Base-by-base conservation (phyloP, 2,329 filamentous ascomycete species). In the Alternaria sp. region DNA sequence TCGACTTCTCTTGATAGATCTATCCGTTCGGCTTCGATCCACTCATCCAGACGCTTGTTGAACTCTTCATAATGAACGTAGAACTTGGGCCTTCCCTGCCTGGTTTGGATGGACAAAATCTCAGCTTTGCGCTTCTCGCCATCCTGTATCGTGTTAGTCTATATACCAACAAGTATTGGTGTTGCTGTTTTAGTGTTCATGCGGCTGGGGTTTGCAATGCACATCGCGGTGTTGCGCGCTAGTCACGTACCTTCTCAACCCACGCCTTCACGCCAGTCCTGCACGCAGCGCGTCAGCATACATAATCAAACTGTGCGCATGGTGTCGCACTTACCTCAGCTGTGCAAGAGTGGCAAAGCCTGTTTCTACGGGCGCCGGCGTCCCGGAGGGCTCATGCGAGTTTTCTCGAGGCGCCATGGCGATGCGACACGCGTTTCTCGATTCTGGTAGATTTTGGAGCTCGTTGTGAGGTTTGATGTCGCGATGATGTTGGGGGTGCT, bases 51-150 rank as follows among this genome's bases (percentile, higher is more conserved):
- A 84, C 89, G 88, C 73, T 98, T 98, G 83, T 98, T 98, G 87
- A 97, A 98, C 75, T 97, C 96, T 77, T 97, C 93, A 79, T 97
- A 98, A 80, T 98, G 97, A 74, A 97, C 96, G 81, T 97, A 97
- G 77, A 95, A 97, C 59, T 92, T 91, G 43, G 93, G 91, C 15
- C 91, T 90, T 74, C 93, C 95, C 80, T 96, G 96, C 21, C 92
- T 91, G 63, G 94, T 92, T 76, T 92, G 91, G 72, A 98, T 96
- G 62, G 93, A 96, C n/a, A 99, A 84, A 67, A 99, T 97, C 80
- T 99, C 96, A 72, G 96, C 96, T 82, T 96, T 93, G 72, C 96
- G 90, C 65, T 91, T 87, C 75, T 94, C 90, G 64, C 93, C 93
- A 80, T 97, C 88, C 88, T 90, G 71, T 17, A 11, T 26, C n/a